Evolutionary conservation across 495 filamentous ascomycete species (phyloP).

Genomic region (Neurospora tetrasperma): DNA sequence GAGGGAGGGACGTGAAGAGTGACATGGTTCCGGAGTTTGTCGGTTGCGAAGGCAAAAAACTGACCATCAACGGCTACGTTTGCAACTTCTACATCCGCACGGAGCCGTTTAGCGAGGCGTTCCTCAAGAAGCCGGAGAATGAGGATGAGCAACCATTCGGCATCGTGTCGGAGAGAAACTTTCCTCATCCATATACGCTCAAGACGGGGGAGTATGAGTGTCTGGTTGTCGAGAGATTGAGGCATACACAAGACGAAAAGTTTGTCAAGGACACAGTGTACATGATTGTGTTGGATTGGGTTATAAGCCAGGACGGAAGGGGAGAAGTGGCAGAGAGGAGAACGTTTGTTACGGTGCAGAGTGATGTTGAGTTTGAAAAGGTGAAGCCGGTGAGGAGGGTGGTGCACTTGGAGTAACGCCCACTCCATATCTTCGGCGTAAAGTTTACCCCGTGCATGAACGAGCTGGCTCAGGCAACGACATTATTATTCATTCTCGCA

Average conservation of each 20-base stretch:
- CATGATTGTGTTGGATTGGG: conserved; percentile 7
- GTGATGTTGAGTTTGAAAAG: conserved; percentile 1
- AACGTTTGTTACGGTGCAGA: conserved; percentile 4
- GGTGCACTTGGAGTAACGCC: not conserved
- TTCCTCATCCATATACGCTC: conserved; percentile 11
- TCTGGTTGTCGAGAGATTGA: conserved; percentile 6
- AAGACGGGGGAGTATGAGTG: conserved; percentile 2
- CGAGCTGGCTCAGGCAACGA: not conserved
- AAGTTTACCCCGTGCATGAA: not conserved
- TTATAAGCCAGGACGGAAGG: not conserved
- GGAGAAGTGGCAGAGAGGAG: conserved; percentile 2
- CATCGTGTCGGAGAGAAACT: conserved; percentile 9
- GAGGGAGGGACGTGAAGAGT: not conserved
- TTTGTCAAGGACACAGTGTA: conserved; percentile 2
- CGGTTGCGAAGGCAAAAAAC: not conserved
- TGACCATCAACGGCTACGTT: conserved; percentile 3
- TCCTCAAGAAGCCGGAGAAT: not conserved
- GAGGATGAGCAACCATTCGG: conserved; percentile 3
- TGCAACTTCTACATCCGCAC: conserved; percentile 5
- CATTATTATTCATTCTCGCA: not conserved
- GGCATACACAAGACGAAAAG: not conserved
- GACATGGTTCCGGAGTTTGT: conserved; percentile 5
- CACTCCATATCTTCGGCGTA: not conserved
- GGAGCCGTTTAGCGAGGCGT: conserved; percentile 10
- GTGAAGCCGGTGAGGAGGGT: not conserved